Base-by-base conservation (phyloP, 2,329 filamentous ascomycete species). In the Colletotrichum sp. region DNA sequence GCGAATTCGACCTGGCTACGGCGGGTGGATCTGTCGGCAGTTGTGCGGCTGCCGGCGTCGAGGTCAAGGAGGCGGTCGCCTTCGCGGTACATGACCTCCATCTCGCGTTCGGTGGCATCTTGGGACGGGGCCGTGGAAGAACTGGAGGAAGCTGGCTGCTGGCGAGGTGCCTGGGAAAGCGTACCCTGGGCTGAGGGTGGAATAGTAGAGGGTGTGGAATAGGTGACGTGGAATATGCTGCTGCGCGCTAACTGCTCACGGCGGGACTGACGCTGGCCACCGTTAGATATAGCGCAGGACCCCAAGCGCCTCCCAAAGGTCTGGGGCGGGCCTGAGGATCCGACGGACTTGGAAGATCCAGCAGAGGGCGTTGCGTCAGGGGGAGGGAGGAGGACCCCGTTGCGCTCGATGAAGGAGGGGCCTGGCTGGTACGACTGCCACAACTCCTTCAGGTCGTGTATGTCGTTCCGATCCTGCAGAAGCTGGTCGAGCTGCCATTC, bases 11-110 rank as follows among this genome's bases (percentile, higher is more conserved):
- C 10, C 10, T 52, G 44, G 4, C 44, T 52, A 1, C 44, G 44
- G n/a, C 3, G 44, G 6, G n/a, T 52, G n/a, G 6, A 52, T 0
- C 44, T 13, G 44, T 13, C n/a, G 44, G 44, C 0, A 0, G 44
- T 21, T 52, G 44, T 0, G 44, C 36, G 16, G 16, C 18, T 1
- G 44, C 1, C 10, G 44, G 44, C n/a, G 6, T 52, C 44, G n/a
- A 52, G 10, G n/a, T 21, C 44, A 1, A 52, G 44, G 6, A 52
- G 44, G 44, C n/a, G n/a, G 44, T 52, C n/a, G 44, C 44, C 44
- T 2, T 52, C 44, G 44, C 44, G 44, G 12, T 52, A 52, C 44
- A 52, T 13, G 8, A 6, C n/a, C 2, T 52, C n/a, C n/a, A 52
- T 52, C n/a, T 21, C n/a, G 44, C 44, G 44, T 12, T 21, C n/a